phyloP scores from a whole-genome alignment of 768 basidiomycete genomes.

The Trametes gibbosa region DNA sequence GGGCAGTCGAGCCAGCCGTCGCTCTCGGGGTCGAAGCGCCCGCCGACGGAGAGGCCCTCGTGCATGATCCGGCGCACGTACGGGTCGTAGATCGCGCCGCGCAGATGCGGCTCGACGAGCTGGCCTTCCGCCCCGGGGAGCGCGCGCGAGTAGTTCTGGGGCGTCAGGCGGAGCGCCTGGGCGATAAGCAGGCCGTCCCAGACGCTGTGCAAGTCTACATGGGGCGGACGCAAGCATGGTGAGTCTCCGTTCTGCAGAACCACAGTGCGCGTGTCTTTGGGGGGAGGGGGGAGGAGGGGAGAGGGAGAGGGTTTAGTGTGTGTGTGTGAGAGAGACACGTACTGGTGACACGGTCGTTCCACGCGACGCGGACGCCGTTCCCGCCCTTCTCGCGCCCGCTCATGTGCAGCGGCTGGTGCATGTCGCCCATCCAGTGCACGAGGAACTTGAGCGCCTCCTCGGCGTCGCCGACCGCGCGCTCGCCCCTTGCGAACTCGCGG shows the following conservation, averaged over 20 bases:
- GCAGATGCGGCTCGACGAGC: constrained; percentile 40
- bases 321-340: too few species aligned
- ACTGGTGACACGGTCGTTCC: constrained; percentile 73
- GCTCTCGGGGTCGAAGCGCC: constrained; percentile 41
- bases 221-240: neutral
- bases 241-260: neutral
- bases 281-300: neutral
- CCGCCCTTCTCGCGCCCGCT: constrained; percentile 87
- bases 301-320: too few species aligned
- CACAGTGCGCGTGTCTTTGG: too few species aligned
- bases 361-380: constrained; percentile 73
- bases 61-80: constrained; percentile 83
- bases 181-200: constrained; percentile 88
- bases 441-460: constrained; percentile 90
- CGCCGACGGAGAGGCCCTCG: constrained; percentile 60
- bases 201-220: constrained; percentile 73
- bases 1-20: constrained; percentile 71
- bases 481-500: constrained; percentile 23
- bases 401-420: constrained; percentile 93
- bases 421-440: constrained; percentile 89
- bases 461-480: constrained; percentile 32
- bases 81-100: constrained; percentile 82
- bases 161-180: constrained; percentile 71
- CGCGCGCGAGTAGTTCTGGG: constrained; percentile 72
- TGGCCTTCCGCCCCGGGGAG: constrained; percentile 64